Base-by-base conservation (phyloP, 129 eudicot genomes). In the Centrapalus pauciflorus region DNA sequence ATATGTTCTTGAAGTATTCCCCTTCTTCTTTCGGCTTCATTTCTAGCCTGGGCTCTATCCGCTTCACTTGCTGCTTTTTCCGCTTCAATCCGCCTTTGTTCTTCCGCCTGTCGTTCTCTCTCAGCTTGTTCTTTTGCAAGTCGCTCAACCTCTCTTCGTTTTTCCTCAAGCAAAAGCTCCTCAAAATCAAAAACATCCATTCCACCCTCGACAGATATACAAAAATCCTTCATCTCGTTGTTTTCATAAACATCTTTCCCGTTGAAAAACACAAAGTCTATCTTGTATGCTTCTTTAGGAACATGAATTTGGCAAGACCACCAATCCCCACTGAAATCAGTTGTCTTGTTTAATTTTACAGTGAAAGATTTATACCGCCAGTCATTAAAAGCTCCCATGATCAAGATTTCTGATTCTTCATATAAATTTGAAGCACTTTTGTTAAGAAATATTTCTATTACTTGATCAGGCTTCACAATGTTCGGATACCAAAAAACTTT, bases 361-460 rank as follows among this genome's bases (percentile, higher is more conserved):
- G 88, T 86, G 76, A 94, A 94, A 49, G 95, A 89, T 77, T 79
- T 94, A 83, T 87, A 94, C 35, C 87, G 76, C 99, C 99, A 94
- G 57, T 82, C 94, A 46, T 94, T 94, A 71, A 86, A 89, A 37
- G 93, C 97, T 63, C 99, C 99, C 95, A 86, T 94, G 61, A 89
- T 80, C 38, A 84, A 14, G 60, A 94, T 82, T 61, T 84, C 81
- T 0, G 90, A 77, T 79, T 89, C 93, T 27, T 87, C 77, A n/a
- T 69, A 78, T 75, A 94, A 76, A 71, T 80, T 61, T 12, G 99
- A 89, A 70, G 86, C 64, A 55, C 83, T 82, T 73, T 81, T 79
- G 55, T 94, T 89, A 7, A 89, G 81, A 76, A 79, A 94, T 55
- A 94, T 77, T 77, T 86, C 95, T n/a, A 94, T 73, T 28, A 75